These are phyloP conservation scores for Cicer cuneatum DNA, from an alignment of 306 rosid species.

Conservation along the genomic window DNA sequence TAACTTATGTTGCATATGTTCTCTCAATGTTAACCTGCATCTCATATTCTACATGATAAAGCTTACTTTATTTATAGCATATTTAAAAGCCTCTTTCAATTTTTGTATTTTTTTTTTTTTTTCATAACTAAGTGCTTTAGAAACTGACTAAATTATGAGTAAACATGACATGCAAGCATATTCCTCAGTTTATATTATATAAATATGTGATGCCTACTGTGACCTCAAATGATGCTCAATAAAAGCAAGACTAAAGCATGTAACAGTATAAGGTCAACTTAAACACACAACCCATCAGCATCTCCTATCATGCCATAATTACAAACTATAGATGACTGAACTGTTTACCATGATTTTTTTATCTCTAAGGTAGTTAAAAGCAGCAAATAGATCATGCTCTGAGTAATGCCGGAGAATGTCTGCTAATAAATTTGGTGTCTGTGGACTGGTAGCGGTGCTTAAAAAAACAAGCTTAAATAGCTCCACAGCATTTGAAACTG, in stretches of 20 bases:
- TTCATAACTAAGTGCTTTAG: constrained; percentile 1
- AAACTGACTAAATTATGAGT: constrained; percentile 12
- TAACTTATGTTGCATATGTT: neutral
- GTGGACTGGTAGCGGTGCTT: constrained; percentile 72
- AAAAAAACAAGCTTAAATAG: constrained; percentile 93
- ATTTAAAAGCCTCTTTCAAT: neutral
- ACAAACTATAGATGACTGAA: constrained; percentile 32
- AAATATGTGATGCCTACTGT: neutral
- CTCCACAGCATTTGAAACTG: constrained; percentile 93
- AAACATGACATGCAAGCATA: constrained; percentile 26
- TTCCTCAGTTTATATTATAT: constrained; percentile 6
- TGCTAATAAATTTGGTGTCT: constrained; percentile 74
- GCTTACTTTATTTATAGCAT: neutral
- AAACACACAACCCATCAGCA: constrained; percentile 31
- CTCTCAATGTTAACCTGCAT: constrained; percentile 1
- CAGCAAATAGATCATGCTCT: constrained; percentile 91
- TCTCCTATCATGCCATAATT: constrained; percentile 27
- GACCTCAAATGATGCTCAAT: constrained; percentile 9
- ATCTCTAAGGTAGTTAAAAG: constrained; percentile 91
- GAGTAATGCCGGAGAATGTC: constrained; percentile 85
- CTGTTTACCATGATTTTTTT: constrained; percentile 75
- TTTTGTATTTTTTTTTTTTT: constrained; percentile 9
- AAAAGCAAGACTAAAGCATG: constrained; percentile 27
- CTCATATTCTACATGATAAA: constrained; percentile 6
- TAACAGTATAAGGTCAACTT: constrained; percentile 31